Conservation (phyloP, 495 filamentous ascomycete species). For the Neurospora sp. region DNA sequence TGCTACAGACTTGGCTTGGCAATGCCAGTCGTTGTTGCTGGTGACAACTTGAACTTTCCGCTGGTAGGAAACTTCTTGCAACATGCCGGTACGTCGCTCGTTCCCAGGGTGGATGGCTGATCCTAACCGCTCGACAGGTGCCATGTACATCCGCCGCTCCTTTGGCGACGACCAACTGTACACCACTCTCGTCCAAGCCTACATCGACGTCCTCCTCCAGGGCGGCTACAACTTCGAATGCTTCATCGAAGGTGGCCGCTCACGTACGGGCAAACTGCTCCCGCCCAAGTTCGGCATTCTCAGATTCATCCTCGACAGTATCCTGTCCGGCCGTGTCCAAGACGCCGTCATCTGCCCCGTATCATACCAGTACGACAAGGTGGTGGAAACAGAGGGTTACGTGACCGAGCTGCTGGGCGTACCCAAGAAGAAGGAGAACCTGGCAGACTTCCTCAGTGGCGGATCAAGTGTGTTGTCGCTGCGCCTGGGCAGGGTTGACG, state of each 20-base stretch:
- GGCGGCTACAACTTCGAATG: constrained; percentile 92
- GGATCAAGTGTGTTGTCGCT: constrained; percentile 78
- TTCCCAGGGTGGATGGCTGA: not conserved
- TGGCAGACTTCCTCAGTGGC: constrained; percentile 76
- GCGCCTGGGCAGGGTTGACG: constrained; percentile 83
- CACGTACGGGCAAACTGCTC: constrained; percentile 85
- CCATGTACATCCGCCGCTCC: constrained; percentile 90
- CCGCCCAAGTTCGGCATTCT: constrained; percentile 95
- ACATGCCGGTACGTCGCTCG: constrained; percentile 56
- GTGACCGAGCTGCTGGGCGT: constrained; percentile 87
- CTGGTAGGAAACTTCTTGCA: constrained; percentile 83
- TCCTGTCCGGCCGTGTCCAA: constrained; percentile 77
- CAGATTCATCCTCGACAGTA: constrained; percentile 80
- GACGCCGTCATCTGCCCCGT: constrained; percentile 92
- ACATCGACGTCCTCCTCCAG: constrained; percentile 86
- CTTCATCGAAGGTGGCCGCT: constrained; percentile 91
- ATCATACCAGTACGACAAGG: constrained; percentile 96
- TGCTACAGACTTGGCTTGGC: constrained; percentile 87
- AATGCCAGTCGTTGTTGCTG: constrained; percentile 86
- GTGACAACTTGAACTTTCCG: constrained; percentile 93
- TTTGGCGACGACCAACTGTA: constrained; percentile 92
- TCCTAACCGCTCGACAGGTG: constrained; percentile 38
- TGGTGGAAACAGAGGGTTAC: constrained; percentile 95
- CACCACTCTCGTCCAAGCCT: constrained; percentile 81
- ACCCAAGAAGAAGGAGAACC: constrained; percentile 88